Evolutionary conservation across 345 rosid species (phyloP).

Genomic region (Salix koriyanagi): DNA sequence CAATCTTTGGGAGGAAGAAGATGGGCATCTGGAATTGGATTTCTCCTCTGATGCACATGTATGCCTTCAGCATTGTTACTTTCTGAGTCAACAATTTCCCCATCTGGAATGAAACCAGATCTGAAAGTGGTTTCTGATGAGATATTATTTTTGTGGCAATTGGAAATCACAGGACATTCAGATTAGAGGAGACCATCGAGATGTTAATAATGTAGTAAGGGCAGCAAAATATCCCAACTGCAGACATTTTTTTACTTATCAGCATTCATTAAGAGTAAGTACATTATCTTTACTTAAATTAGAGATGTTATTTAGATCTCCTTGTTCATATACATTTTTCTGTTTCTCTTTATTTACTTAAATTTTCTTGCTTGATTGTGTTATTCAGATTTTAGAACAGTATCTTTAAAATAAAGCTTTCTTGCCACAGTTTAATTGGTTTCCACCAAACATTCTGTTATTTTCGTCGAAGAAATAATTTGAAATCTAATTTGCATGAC

Average conservation of each 20-base stretch:
- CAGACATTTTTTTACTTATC: constrained; percentile 56
- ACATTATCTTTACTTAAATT: not conserved
- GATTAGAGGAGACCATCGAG: constrained; percentile 62
- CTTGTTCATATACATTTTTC: not conserved
- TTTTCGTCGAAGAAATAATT: no score
- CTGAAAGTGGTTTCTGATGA: not conserved
- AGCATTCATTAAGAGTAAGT: constrained; percentile 66
- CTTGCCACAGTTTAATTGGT: no score
- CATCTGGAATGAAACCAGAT: not conserved
- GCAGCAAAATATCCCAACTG: constrained; percentile 54
- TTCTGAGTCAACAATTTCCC: not conserved
- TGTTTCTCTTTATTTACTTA: not conserved
- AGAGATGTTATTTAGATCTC: not conserved
- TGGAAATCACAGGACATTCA: constrained; percentile 62
- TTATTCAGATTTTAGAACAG: not conserved
- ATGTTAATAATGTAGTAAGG: constrained; percentile 58
- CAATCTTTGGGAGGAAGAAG: constrained; percentile 84
- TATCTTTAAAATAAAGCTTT: no score
- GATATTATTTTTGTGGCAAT: not conserved
- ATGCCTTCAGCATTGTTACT: constrained; percentile 13
- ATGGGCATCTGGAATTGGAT: constrained; percentile 59
- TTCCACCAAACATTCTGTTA: no score
- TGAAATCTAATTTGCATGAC: no score
- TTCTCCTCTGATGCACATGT: constrained; percentile 59
- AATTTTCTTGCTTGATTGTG: not conserved